Evolutionary conservation across 805 yeast genomes (phyloP), one percentile per base, ranked within the genome.

Genomic region (Candida namnaoensis): DNA sequence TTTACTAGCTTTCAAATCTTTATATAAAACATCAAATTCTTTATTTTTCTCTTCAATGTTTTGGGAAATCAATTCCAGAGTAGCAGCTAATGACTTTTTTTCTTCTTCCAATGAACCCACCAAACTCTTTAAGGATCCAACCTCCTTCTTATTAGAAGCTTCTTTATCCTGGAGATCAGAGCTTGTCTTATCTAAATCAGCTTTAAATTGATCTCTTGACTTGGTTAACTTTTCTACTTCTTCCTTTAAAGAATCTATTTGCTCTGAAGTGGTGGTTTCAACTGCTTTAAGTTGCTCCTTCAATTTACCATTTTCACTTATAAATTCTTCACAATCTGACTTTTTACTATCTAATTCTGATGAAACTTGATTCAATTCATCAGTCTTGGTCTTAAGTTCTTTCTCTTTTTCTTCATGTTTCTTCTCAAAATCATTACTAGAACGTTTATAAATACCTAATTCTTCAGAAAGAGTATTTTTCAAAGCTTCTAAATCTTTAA

Each of bases 21-120:
- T 48, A 2, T 38, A 24, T 7, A 53, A 32, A 9, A 37, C 28
- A 34, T 55, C 58, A 23, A 46, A 43, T 14, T 52, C 56, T 40
- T 49, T 50, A 34, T 49, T 52, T 32, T 53, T 54, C 2, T 44
- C 45, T 24, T 61, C 62, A 36, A 61, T 56, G 26, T 58, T 56
- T 33, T 60, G 57, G 2, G 66, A 63, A 8, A 62, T 59, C 44
- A 59, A 47, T 33, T 57, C 58, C 9, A 64, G 40, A 0, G 64
- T 55, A 1, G 65, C 52, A 13, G 57, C 50, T 32, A 64, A 41
- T 0, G 68, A 58, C 34, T 57, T 57, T 38, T 61, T 60, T 47
- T 61, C 64, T 24, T 57, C 60, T 14, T 52, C 53, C 5, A 52
- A 44, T 1, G 58, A 55, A 11, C 53, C 54, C 34, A 54, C 47